phyloP scores from a whole-genome alignment of 208 protist genomes.

The Endotrypanum monterogeii region DNA sequence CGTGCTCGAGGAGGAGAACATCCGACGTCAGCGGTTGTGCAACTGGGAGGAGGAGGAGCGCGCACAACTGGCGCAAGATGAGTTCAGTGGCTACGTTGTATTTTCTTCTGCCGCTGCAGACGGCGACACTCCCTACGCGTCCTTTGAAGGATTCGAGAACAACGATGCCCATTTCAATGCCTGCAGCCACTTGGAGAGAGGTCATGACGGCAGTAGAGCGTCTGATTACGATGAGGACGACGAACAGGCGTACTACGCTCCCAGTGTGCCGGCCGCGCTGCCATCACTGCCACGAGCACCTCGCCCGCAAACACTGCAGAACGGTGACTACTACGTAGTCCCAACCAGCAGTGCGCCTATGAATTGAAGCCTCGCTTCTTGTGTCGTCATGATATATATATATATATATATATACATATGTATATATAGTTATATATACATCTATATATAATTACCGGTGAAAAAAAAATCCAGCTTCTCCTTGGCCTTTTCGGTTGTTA shows the following conservation, averaged over 20 bases:
- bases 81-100: constrained; percentile 31
- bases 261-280: constrained; percentile 4
- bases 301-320: constrained; percentile 12
- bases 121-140: background rate
- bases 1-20: constrained; percentile 56
- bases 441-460: constrained; percentile 6
- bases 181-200: background rate
- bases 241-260: constrained; percentile 15
- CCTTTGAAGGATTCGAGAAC: background rate
- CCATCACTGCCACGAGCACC: constrained; percentile 24
- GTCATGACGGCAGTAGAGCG: background rate
- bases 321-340: constrained; percentile 5
- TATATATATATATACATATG: background rate
- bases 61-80: constrained; percentile 35
- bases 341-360: background rate
- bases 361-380: constrained; percentile 1
- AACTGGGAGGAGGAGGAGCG: constrained; percentile 85
- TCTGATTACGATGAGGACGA: background rate
- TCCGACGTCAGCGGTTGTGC: constrained; percentile 53
- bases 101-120: background rate
- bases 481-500: too few species aligned
- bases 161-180: background rate
- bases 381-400: background rate
- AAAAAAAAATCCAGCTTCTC: too few species aligned
- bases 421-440: background rate